Conservation (phyloP, 2,329 filamentous ascomycete genomes). For the Venturia effusa region DNA sequence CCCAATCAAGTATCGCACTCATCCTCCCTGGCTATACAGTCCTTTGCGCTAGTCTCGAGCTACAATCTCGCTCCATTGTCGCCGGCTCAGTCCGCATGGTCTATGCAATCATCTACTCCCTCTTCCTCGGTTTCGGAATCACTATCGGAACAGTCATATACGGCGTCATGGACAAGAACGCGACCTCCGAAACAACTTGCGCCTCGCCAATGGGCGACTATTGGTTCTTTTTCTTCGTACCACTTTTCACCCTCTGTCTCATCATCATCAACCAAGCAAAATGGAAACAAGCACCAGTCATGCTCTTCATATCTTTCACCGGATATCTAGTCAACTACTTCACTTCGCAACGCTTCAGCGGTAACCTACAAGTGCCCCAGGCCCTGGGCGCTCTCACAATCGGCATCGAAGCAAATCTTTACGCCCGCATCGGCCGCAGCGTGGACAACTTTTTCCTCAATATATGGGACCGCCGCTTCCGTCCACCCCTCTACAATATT, state of each 20-base stretch:
- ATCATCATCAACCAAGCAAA: slow-evolving; percentile 75
- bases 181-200: slow-evolving; percentile 34
- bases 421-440: slow-evolving; percentile 55
- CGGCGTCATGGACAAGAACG: slow-evolving; percentile 36
- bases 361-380: slow-evolving; percentile 64
- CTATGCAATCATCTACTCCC: slow-evolving; percentile 42
- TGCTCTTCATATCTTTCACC: slow-evolving; percentile 61
- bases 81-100: slow-evolving; percentile 42
- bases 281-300: slow-evolving; percentile 65
- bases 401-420: slow-evolving; percentile 68
- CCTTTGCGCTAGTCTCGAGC: slow-evolving; percentile 37
- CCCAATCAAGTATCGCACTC: slow-evolving; percentile 38
- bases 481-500: slow-evolving; percentile 23
- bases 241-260: slow-evolving; percentile 61
- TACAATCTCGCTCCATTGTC: slow-evolving; percentile 37
- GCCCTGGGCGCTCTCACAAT: slow-evolving; percentile 68
- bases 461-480: slow-evolving; percentile 41
- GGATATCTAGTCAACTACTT: slow-evolving; percentile 72
- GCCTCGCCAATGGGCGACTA: slow-evolving; percentile 37
- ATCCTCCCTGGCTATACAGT: slow-evolving; percentile 42
- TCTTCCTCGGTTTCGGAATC: slow-evolving; percentile 42
- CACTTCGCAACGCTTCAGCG: slow-evolving; percentile 52
- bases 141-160: slow-evolving; percentile 40
- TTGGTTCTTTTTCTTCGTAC: slow-evolving; percentile 61
- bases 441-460: slow-evolving; percentile 46